Evolutionary conservation across 177 flowering plant genomes (phyloP), one percentile per base, ranked within the genome.

Genomic region (Telopea speciosissima): DNA sequence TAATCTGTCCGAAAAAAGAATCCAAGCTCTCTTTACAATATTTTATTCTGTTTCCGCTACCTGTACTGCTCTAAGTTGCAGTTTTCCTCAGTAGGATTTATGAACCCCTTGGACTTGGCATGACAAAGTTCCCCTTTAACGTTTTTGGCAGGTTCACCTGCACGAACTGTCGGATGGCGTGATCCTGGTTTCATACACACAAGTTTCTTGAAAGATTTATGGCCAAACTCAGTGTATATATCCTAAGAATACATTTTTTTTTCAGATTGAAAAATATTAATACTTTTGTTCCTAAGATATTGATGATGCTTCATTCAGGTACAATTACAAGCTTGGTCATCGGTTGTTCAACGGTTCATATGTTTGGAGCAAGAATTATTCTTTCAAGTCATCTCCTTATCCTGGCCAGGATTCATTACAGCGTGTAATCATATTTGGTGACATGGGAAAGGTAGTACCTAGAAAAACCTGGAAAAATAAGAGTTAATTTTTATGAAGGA

Each of bases 161-260:
- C 98, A 72, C 76, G 90, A 33, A 87, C 91, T 0, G 89, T 95
- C 72, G 97, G 99, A 8, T 95, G 99, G 97, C 88, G 97, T 65
- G 92, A 92, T 79, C 97, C 97, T 66, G 97, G 99, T 65, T 95
- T 87, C 81, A 84, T 90, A 54, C 99, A 95, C 70, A 95, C 99
- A 7, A 89, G 97, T 79, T 92, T 89, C 80, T 76, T 92, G 59
- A 87, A 84, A 63, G 74, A 90, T 61, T 75, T 92, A 76, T 89
- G 97, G 99, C 99, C 99, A 7, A 91, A 90, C 77, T 49, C 78
- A 21, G 62, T 59, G 99, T 92, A 88, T 54, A 76, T 25, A 59
- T 65, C 70, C 72, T 28, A 8, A 40, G 62, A 0, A 33, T 24
- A 11, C 23, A 2, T 64, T 23, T 63, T 56, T 24, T 74, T 14